Conservation (phyloP, 2,329 filamentous ascomycete species). For the Biscogniauxia sp. region DNA sequence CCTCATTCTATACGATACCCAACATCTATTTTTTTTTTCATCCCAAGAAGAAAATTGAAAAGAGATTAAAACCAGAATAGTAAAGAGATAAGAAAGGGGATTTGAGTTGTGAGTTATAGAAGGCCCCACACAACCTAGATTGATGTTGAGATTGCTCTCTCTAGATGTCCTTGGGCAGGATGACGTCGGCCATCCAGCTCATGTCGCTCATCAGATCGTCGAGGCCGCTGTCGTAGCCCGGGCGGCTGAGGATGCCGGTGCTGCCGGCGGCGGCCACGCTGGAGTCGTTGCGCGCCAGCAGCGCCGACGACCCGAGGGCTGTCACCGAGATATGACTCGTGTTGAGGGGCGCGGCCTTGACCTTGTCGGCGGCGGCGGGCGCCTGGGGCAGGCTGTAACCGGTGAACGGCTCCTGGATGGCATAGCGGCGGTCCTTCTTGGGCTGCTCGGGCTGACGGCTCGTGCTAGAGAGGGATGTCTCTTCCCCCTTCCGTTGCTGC, state of each 20-base stretch:
- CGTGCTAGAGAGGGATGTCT: slow-evolving; percentile 29
- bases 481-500: not conserved
- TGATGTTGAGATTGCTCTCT: not conserved
- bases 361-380: slow-evolving; percentile 23
- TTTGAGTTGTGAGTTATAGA: too few relatives aligned
- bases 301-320: slow-evolving; percentile 27
- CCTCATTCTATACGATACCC: not conserved
- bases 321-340: slow-evolving; percentile 11
- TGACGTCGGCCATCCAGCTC: slow-evolving; percentile 51
- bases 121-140: too few relatives aligned
- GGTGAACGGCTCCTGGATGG: slow-evolving; percentile 29
- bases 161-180: slow-evolving; percentile 36
- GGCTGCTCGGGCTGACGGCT: slow-evolving; percentile 28
- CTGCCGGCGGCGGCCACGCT: slow-evolving; percentile 21
- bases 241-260: slow-evolving; percentile 26
- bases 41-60: not conserved
- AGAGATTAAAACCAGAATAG: not conserved
- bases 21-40: not conserved
- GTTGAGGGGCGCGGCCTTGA: slow-evolving; percentile 24
- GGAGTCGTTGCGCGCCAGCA: slow-evolving; percentile 30
- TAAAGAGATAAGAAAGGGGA: not conserved
- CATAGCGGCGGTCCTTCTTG: slow-evolving; percentile 20
- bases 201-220: slow-evolving; percentile 43
- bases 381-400: slow-evolving; percentile 49
- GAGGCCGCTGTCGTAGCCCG: slow-evolving; percentile 33